Base-by-base conservation (phyloP, 148 eudicot species). In the Vaccinium myrtillus region DNA sequence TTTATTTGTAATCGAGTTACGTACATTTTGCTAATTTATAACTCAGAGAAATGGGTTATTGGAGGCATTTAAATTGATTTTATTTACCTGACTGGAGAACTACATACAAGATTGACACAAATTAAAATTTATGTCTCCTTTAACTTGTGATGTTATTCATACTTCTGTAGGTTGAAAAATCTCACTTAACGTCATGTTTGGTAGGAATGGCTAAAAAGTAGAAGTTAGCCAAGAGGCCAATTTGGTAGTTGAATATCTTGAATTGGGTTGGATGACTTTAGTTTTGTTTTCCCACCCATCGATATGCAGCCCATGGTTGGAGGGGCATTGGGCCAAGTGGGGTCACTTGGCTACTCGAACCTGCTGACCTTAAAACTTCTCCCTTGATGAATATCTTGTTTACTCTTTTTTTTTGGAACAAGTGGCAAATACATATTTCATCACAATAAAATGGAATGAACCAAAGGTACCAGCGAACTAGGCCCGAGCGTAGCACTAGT, bases 1-100 rank as follows among this genome's bases (percentile, higher is more conserved):
- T 81, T 65, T 23, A 43, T 80, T 63, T 84, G 74, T 77, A 63
- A 78, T 77, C 78, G 12, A 48, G 75, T 81, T 77, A 30, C 63
- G 18, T 27, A 63, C 5, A 30, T 27, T 30, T 39, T 69, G 25
- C 23, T 70, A 39, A 70, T 53, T 67, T 25, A 53, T 25, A n/a
- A 67, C 75, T 65, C 63, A n/a, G 51, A 39, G 78, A 61, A 77
- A 67, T 43, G n/a, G 30, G 32, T 78, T 70, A 65, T 19, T 3
- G 7, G 70, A 79, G 71, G 49, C 83, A 79, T 67, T 78, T 84
- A 8, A 69, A 51, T 84, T 51, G 36, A 49, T 67, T 50, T 50
- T 63, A 48, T 83, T 75, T 8, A 15, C 77, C 10, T 67, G 12
- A 70, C 39, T 6, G 12, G 25, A n/a, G 36, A 18, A 63, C 25